phyloP scores from a whole-genome alignment of 106 monocot species.

The Amphibolis antarctica region DNA sequence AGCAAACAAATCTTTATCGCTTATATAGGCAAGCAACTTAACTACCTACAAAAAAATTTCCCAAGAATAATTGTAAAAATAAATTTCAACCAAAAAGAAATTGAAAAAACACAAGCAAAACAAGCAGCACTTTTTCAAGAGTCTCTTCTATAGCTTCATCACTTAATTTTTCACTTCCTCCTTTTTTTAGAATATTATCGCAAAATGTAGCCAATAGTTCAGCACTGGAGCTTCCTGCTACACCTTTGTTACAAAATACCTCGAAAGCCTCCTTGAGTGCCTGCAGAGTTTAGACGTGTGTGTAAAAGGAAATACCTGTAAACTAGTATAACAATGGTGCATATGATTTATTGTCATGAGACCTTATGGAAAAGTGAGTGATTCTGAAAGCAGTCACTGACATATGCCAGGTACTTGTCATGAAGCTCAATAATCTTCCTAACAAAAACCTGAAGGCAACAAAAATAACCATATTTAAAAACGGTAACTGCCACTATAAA shows the following conservation, averaged over 20 bases:
- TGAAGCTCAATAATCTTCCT: conserved; percentile 28
- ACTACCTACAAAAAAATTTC: conserved; percentile 16
- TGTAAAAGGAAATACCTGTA: neutral
- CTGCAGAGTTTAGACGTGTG: conserved; percentile 3
- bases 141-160: conserved; percentile 35
- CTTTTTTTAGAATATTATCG: conserved; percentile 26
- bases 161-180: conserved; percentile 29
- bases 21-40: conserved; percentile 29
- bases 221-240: conserved; percentile 31
- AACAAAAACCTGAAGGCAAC: conserved; percentile 20
- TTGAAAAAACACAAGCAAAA: neutral
- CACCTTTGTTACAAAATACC: conserved; percentile 25
- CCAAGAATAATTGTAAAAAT: neutral
- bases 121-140: conserved; percentile 21
- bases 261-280: conserved; percentile 32
- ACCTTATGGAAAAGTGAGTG: conserved; percentile 32
- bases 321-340: neutral
- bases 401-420: conserved; percentile 28
- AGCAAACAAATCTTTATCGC: conserved; percentile 34
- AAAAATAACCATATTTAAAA: neutral
- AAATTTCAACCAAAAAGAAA: neutral
- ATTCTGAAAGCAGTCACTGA: conserved; percentile 25
- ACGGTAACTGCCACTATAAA: neutral
- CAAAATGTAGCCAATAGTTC: conserved; percentile 31
- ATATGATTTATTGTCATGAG: neutral